Conservation (phyloP, 768 basidiomycete species). For the Suillus subaureus region DNA sequence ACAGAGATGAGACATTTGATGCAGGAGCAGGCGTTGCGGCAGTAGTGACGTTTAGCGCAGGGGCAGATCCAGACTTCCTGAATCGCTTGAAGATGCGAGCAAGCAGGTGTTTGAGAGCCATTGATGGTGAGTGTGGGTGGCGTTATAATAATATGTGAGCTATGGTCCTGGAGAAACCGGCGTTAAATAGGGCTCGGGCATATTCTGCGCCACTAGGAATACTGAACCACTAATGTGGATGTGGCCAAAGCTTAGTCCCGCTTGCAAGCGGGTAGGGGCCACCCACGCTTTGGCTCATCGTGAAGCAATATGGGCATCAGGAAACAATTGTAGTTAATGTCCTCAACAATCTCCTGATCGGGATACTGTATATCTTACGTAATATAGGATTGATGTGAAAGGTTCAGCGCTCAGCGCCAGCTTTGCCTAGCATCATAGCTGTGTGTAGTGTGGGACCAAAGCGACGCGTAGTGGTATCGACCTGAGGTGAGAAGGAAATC, state of each 20-base stretch:
- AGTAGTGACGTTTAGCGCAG: background rate
- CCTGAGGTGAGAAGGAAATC: background rate
- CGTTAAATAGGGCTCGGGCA: conserved; percentile 1
- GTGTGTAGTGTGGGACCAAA: background rate
- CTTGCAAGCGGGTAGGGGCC: background rate
- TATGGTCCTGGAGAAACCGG: background rate
- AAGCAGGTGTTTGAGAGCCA: conserved; percentile 1
- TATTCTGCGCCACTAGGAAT: background rate
- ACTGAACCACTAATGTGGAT: background rate
- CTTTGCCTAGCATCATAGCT: background rate
- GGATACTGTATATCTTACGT: background rate
- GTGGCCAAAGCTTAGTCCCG: background rate
- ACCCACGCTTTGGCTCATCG: conserved; percentile 1
- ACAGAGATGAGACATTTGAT: background rate
- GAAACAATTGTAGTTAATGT: background rate
- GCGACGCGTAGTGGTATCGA: background rate
- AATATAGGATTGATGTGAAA: background rate
- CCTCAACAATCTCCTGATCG: background rate
- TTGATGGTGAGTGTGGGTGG: background rate
- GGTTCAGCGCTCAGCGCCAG: background rate
- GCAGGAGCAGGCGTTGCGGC: background rate
- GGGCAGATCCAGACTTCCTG: background rate
- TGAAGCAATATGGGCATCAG: background rate
- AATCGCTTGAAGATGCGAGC: conserved; percentile 1
- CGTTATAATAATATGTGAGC: background rate